Evolutionary conservation across 1,284 basidiomycete species (phyloP).

Genomic region (Puccinia horiana): DNA sequence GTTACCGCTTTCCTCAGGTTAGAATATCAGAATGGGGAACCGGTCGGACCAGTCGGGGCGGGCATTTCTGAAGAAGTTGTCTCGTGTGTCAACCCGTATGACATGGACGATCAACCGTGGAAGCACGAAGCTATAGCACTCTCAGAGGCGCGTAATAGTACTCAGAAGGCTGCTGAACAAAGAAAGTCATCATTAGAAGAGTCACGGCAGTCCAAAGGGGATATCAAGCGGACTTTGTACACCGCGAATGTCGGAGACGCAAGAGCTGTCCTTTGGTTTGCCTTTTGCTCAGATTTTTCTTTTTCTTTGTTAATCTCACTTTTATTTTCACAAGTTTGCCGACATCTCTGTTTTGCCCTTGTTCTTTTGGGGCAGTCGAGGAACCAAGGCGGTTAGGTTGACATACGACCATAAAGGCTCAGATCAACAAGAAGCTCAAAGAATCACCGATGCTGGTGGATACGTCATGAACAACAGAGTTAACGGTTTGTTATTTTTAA

Average conservation of each 20-base stretch:
- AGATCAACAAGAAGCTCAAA: constrained; percentile 93
- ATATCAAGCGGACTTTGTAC: constrained; percentile 78
- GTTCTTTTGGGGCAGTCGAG: constrained; percentile 62
- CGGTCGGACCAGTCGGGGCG: constrained; percentile 56
- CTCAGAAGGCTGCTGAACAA: constrained; percentile 55
- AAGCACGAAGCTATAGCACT: constrained; percentile 34
- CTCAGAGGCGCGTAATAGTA: constrained; percentile 44
- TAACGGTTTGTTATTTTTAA: constrained; percentile 65
- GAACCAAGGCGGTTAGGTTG: constrained; percentile 83
- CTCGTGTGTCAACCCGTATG: neutral
- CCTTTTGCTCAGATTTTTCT: constrained; percentile 5
- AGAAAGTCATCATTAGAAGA: constrained; percentile 33
- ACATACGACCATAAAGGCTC: constrained; percentile 99
- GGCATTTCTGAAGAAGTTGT: constrained; percentile 30
- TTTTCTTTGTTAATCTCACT: neutral
- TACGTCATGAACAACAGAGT: constrained; percentile 99
- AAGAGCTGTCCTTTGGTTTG: constrained; percentile 74
- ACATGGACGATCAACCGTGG: constrained; percentile 17
- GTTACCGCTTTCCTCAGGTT: constrained; percentile 96
- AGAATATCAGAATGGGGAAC: constrained; percentile 67
- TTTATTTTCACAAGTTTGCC: constrained; percentile 13
- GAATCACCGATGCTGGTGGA: constrained; percentile 95
- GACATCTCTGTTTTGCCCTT: neutral
- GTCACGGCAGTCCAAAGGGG: constrained; percentile 55
- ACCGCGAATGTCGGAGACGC: constrained; percentile 96